A percentile compares a stretch with the other conserved stretches of the same genome.
Conservation (phyloP, 2,329 filamentous ascomycete species). For the Stachybotrys chartarum region DNA sequence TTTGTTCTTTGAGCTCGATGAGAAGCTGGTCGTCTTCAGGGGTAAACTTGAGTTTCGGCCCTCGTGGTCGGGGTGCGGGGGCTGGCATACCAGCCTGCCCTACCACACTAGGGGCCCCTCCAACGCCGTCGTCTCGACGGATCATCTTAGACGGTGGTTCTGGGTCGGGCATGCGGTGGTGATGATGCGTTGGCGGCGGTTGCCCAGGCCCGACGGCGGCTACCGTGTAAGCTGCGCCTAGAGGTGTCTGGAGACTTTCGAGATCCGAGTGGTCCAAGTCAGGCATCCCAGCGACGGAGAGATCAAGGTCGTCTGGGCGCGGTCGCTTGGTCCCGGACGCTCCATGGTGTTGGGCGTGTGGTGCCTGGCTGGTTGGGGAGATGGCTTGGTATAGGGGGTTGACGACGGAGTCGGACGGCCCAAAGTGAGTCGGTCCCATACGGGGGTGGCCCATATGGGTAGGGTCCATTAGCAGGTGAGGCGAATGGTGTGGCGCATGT, state of each 20-base stretch:
- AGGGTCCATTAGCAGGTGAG: slow-evolving; percentile 50
- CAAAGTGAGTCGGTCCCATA: slow-evolving; percentile 47
- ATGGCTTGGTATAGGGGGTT: slow-evolving; percentile 46
- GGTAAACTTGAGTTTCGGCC: slow-evolving; percentile 90
- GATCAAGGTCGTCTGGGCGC: slow-evolving; percentile 52
- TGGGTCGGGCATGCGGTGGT: slow-evolving; percentile 72
- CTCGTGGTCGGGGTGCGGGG: slow-evolving; percentile 72
- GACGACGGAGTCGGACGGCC: slow-evolving; percentile 38
- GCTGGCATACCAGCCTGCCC: slow-evolving; percentile 81
- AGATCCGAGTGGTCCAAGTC: slow-evolving; percentile 49
- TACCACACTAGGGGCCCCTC: slow-evolving; percentile 74
- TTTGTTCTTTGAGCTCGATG: slow-evolving; percentile 88
- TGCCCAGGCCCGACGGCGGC: slow-evolving; percentile 20
- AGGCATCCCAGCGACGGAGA: slow-evolving; percentile 41
- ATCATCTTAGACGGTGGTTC: slow-evolving; percentile 62
- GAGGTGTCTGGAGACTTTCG: slow-evolving; percentile 44
- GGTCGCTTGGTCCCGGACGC: slow-evolving; percentile 39
- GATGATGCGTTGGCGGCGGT: slow-evolving; percentile 61
- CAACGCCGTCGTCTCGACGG: slow-evolving; percentile 46
- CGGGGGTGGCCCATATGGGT: slow-evolving; percentile 45
- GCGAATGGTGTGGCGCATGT: slow-evolving; percentile 40
- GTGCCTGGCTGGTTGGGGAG: slow-evolving; percentile 29
- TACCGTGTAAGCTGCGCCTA: slow-evolving; percentile 43
- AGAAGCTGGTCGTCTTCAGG: slow-evolving; percentile 83
- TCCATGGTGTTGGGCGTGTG: slow-evolving; percentile 20